These are phyloP conservation scores for Omphalotus guepiniiformis DNA, from an alignment of 768 basidiomycete species.

Conservation along the genomic window DNA sequence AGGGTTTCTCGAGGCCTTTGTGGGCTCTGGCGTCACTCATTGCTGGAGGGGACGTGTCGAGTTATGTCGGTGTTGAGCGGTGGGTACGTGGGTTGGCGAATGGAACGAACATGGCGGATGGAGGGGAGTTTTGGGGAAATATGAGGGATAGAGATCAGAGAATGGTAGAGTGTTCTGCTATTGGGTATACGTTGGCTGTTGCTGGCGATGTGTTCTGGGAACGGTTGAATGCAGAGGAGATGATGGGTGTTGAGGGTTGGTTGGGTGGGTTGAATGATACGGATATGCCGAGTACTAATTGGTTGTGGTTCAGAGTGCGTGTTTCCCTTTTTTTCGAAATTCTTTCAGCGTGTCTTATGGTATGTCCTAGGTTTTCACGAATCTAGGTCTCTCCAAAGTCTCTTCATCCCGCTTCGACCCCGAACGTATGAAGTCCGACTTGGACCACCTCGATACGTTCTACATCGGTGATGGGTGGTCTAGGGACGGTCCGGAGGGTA, in stretches of 20 bases:
- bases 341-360: constrained; percentile 1
- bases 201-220: constrained; percentile 67
- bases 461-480: constrained; percentile 77
- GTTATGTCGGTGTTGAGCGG: constrained; percentile 52
- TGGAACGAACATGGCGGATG: constrained; percentile 64
- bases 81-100: constrained; percentile 65
- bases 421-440: constrained; percentile 64
- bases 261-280: constrained; percentile 76
- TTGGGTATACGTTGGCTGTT: constrained; percentile 67
- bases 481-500: constrained; percentile 71
- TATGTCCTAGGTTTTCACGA: constrained; percentile 58
- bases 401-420: constrained; percentile 54
- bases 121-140: constrained; percentile 71
- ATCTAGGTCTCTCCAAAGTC: constrained; percentile 62
- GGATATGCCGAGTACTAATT: constrained; percentile 81
- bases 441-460: constrained; percentile 76
- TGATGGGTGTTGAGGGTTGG: constrained; percentile 60
- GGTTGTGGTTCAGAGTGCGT: constrained; percentile 76
- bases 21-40: constrained; percentile 71
- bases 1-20: constrained; percentile 72
- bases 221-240: constrained; percentile 46
- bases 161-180: constrained; percentile 80
- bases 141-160: constrained; percentile 74
- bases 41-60: constrained; percentile 59
- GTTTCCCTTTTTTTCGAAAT: background rate